Percentiles rank a stretch among this genome's conserved stretches.
Evolutionary conservation across 75 land plant species (phyloP).

Genomic region (Cunninghamia lanceolata): DNA sequence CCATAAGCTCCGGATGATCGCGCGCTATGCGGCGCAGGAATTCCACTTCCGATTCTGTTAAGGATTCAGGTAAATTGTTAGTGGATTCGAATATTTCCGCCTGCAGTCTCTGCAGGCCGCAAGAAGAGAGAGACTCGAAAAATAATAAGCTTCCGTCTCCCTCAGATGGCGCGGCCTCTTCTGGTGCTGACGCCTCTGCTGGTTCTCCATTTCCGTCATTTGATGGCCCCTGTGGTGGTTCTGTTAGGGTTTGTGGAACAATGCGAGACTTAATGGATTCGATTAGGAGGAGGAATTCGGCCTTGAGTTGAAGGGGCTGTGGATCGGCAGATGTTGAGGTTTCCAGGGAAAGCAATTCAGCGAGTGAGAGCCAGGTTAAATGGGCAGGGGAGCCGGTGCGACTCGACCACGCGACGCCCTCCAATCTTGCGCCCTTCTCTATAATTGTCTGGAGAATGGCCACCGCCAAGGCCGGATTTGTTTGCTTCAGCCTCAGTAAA

Average conservation of each 20-base stretch:
- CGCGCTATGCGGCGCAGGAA: constrained; percentile 31
- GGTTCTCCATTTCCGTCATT: background rate
- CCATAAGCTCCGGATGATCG: constrained; percentile 55
- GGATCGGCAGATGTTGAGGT: constrained; percentile 22
- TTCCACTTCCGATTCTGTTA: constrained; percentile 22
- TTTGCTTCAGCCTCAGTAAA: constrained; percentile 43
- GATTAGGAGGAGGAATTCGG: constrained; percentile 51
- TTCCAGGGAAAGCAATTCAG: constrained; percentile 50
- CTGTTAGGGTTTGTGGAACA: background rate
- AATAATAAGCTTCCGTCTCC: background rate
- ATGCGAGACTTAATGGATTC: constrained; percentile 27
- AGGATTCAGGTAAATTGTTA: background rate
- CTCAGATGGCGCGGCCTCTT: constrained; percentile 9
- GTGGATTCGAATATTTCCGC: background rate
- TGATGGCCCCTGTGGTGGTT: background rate
- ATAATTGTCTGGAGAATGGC: constrained; percentile 65
- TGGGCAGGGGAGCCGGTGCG: constrained; percentile 68
- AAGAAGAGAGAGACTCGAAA: constrained; percentile 1
- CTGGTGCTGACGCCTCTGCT: background rate
- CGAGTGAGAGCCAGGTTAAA: constrained; percentile 60
- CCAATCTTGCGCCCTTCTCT: constrained; percentile 43
- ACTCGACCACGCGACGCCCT: constrained; percentile 54
- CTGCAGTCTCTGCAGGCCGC: constrained; percentile 5
- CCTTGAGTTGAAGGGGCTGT: constrained; percentile 23
- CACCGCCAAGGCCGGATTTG: constrained; percentile 53